These are phyloP conservation scores for Colletotrichum sp. DNA, from an alignment of 2,329 filamentous ascomycete genomes.

Conservation along the genomic window DNA sequence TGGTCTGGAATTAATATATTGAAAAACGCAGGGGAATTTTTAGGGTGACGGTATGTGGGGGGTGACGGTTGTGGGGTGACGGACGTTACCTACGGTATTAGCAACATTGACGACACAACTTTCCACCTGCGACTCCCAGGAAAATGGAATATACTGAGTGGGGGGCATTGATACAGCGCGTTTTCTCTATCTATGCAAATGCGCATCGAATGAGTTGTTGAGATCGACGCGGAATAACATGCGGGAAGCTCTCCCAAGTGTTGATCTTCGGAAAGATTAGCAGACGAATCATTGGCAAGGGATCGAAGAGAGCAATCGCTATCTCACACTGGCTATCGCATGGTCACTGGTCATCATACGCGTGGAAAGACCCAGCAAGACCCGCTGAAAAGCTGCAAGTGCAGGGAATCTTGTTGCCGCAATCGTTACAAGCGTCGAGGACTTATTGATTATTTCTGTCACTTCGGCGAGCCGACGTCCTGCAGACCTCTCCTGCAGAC, in stretches of 20 bases:
- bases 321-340: neutral
- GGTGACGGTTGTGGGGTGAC: no score
- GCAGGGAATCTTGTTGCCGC: slow-evolving; percentile 3
- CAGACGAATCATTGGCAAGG: neutral
- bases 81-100: neutral
- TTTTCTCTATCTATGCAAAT: neutral
- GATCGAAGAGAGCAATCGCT: neutral
- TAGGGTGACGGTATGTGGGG: no score
- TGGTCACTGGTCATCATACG: neutral
- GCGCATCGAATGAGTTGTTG: slow-evolving; percentile 5
- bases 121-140: neutral
- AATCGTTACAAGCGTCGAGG: neutral
- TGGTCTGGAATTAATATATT: no score
- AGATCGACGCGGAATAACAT: neutral
- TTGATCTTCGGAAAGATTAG: neutral
- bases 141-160: neutral
- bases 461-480: neutral
- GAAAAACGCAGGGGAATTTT: no score
- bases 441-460: neutral
- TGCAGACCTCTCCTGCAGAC: neutral
- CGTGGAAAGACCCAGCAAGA: neutral
- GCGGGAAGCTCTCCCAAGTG: neutral
- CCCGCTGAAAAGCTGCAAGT: neutral
- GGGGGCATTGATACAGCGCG: neutral
- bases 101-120: neutral